Base-by-base conservation (phyloP, 2,329 filamentous ascomycete species). In the Verticillium zaregamsianum region DNA sequence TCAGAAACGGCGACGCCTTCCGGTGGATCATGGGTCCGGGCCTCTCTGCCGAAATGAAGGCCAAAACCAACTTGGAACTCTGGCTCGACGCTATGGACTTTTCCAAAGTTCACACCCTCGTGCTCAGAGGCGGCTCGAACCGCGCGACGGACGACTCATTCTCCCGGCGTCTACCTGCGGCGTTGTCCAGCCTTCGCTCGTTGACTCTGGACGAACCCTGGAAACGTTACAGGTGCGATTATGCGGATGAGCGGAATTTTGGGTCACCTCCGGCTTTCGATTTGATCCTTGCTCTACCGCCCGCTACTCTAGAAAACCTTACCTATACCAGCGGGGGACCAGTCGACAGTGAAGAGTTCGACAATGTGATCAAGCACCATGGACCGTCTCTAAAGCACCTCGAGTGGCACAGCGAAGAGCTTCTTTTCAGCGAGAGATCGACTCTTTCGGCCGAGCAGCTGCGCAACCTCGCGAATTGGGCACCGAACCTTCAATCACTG, bases 1-100 rank as follows among this genome's bases (percentile, higher is more conserved):
- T 57, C 3, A 25, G 15, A 7, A 39, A 37, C 5, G 62, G 62
- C 3, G 40, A 45, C 9, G 59, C 32, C 8, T 28, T 17, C 35
- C 37, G 37, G 14, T 63, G 62, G 33, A 35, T 35, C 14, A 9
- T 9, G 33, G 33, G 9, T 9, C 14, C 11, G 11, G 33, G 33
- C 55, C 12, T 60, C n/a, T 45, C 62, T 2, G 6, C 6, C 6
- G 57, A 23, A 17, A 33, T 49, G n/a, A 64, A 59, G 28, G 32
- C 33, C 14, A 37, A 39, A 39, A 62, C 58, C 5, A 64, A 62
- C 28, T 55, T 64, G 17, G 62, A 62, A 7, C 61, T 64, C 9
- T 60, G 58, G 61, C 55, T 64, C 15, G 35, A 60, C 14, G 35
- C 58, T 17, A 60, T 64, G 61, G 61, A 62, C 3, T 62, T 64